A percentile compares a stretch with the other conserved stretches of the same genome.
These are phyloP conservation scores for Cladochytrium replicatum DNA, from an alignment of 192 early-diverging fungal genomes.

Conservation along the genomic window DNA sequence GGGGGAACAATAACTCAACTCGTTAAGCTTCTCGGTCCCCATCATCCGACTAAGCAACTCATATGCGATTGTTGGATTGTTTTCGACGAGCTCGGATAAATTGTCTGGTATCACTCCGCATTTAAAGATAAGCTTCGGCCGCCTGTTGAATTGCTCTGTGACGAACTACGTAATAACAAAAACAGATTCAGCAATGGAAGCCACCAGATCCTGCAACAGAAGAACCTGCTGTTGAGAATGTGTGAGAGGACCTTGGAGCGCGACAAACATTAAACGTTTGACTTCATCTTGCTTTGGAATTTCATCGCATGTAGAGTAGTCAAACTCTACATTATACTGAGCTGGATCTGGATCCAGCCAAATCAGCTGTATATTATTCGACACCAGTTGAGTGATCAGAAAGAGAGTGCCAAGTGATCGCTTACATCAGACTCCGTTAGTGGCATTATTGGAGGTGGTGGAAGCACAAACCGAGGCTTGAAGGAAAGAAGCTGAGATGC, in stretches of 20 bases:
- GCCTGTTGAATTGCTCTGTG: neutral
- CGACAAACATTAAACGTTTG: neutral
- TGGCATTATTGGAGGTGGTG: conserved; percentile 2
- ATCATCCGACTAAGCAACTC: conserved; percentile 21
- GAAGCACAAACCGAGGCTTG: conserved; percentile 3
- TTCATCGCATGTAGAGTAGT: conserved; percentile 3
- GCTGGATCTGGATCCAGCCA: too few species aligned
- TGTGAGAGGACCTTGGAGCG: conserved; percentile 9
- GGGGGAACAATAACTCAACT: conserved; percentile 13
- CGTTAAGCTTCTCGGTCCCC: conserved; percentile 11
- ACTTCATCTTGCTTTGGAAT: conserved; percentile 1
- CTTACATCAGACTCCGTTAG: conserved; percentile 4
- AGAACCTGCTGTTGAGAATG: conserved; percentile 7
- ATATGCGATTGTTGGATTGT: conserved; percentile 30
- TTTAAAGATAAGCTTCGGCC: neutral
- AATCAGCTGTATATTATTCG: too few species aligned
- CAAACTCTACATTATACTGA: too few species aligned
- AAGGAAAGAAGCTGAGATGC: too few species aligned
- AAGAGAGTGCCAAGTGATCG: too few species aligned
- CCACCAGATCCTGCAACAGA: too few species aligned
- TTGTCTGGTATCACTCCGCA: conserved; percentile 12
- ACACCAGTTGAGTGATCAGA: too few species aligned
- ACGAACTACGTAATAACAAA: too few species aligned
- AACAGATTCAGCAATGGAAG: too few species aligned
- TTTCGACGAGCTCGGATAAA: conserved; percentile 33